These are phyloP conservation scores for Pulveroboletus sp. DNA, from an alignment of 768 basidiomycete species.

Conservation along the genomic window DNA sequence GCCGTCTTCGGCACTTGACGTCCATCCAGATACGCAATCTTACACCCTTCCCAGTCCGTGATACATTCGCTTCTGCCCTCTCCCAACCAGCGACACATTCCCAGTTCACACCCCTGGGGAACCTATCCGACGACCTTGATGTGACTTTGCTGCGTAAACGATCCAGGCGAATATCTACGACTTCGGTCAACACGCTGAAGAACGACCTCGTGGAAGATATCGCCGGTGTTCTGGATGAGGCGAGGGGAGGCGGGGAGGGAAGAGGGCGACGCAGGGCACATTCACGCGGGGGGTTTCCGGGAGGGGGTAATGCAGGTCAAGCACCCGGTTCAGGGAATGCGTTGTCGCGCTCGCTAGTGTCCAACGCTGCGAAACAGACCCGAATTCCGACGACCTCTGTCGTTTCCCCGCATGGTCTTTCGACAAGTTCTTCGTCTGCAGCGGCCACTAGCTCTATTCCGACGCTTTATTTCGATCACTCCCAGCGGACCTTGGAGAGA, in stretches of 20 bases:
- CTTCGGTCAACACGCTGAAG: slow-evolving; percentile 49
- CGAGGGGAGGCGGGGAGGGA: slow-evolving; percentile 25
- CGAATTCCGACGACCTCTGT: slow-evolving; percentile 52
- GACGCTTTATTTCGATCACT: slow-evolving; percentile 51
- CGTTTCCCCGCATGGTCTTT: slow-evolving; percentile 38
- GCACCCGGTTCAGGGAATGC: slow-evolving; percentile 8
- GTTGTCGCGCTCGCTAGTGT: slow-evolving; percentile 16
- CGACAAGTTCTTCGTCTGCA: slow-evolving; percentile 8
- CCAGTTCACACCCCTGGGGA: slow-evolving; percentile 54
- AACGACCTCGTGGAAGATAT: slow-evolving; percentile 47
- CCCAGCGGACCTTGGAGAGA: slow-evolving; percentile 66
- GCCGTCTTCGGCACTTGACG: slow-evolving; percentile 69
- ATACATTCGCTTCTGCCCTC: slow-evolving; percentile 68
- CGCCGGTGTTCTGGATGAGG: slow-evolving; percentile 22
- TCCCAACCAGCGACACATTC: slow-evolving; percentile 60
- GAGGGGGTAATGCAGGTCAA: slow-evolving; percentile 15
- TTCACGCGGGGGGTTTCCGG: slow-evolving; percentile 43
- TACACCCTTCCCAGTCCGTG: slow-evolving; percentile 79
- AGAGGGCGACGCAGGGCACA: slow-evolving; percentile 42
- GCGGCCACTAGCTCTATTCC: slow-evolving; percentile 5
- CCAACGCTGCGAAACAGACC: slow-evolving; percentile 28
- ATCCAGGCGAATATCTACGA: slow-evolving; percentile 55
- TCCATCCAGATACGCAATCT: slow-evolving; percentile 75
- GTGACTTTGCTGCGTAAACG: slow-evolving; percentile 56
- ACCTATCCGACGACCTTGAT: slow-evolving; percentile 69